Evolutionary conservation across 176 grass and related monocot species (phyloP).

Genomic region (Carex pumila): DNA sequence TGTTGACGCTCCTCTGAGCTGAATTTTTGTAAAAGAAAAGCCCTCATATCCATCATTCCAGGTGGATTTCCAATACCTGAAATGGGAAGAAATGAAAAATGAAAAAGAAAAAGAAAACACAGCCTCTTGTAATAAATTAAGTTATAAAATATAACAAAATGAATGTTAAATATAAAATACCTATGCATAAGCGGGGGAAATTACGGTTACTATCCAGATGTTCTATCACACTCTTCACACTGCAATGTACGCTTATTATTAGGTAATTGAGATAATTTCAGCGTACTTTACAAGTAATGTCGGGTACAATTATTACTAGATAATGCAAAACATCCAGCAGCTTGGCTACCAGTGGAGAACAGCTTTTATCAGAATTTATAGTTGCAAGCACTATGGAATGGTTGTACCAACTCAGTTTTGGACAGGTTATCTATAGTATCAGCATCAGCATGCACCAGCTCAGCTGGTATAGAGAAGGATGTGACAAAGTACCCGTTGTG

Average conservation of each 20-base stretch:
- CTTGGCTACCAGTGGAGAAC: background rate
- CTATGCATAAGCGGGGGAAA: constrained; percentile 88
- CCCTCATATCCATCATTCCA: constrained; percentile 77
- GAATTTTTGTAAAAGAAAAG: constrained; percentile 90
- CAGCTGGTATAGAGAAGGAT: background rate
- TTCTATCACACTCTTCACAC: constrained; percentile 69
- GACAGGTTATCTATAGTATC: background rate
- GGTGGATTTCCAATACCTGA: constrained; percentile 92
- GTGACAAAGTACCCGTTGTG: constrained; percentile 68
- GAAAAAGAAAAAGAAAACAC: constrained; percentile 11
- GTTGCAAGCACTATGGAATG: background rate
- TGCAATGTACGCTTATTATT: constrained; percentile 18
- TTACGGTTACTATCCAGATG: constrained; percentile 52
- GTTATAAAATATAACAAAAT: constrained; percentile 22
- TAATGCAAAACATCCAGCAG: background rate
- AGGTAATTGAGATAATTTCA: background rate
- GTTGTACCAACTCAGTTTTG: background rate
- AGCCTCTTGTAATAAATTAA: background rate
- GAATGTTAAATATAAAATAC: constrained; percentile 15
- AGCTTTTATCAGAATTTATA: background rate
- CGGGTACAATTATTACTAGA: constrained; percentile 2
- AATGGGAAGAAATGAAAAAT: background rate
- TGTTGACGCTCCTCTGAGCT: constrained; percentile 67
- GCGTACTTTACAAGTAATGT: background rate
- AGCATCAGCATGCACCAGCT: background rate